Base-by-base conservation (phyloP, 495 filamentous ascomycete genomes). In the Astrothelium subdiscretum region DNA sequence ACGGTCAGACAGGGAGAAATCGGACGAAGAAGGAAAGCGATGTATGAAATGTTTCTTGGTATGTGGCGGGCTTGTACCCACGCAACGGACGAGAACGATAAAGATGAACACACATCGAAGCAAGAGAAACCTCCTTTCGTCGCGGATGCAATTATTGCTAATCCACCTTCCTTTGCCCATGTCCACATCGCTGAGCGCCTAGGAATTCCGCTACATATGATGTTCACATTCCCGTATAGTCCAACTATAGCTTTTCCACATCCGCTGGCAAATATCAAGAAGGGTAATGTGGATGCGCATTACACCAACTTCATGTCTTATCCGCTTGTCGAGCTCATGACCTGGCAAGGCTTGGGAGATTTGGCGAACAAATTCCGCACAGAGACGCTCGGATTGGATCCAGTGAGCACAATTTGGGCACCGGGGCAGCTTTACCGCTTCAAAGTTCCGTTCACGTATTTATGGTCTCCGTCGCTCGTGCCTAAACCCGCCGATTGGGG, bases 221-320 rank as follows among this genome's bases (percentile, higher is more conserved):
- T 76, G 70, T 76, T 76, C 62, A 75, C 74, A 8, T 72, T 76
- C 44, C 74, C 74, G 11, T 76, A 71, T 44, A 67, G 65, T 6
- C 73, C 73, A 5, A 76, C 74, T 6, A 61, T 59, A 12, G 44
- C 64, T 20, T 76, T 76, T 61, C 74, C 74, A 24, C 74, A 76
- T 61, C 74, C 74, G 10, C 43, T 76, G n/a, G 74, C 73, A 12
- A 76, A 75, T 62, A 75, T 76, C 66, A 74, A 72, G 60, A 61
- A 65, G 32, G 69, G 61, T 54, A 76, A 76, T 57, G 68, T 77
- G 8, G 74, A 77, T 59, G 64, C 63, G 13, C 70, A 75, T 58
- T 85, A 85, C 62, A 82, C 85, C 5, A 91, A 90, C 74, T 88
- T 89, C 65, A 83, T 90, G 59, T 83, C 81, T 11, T 91, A 90